These are phyloP conservation scores for Tuber calosporum DNA, from an alignment of 495 filamentous ascomycete species.

Conservation along the genomic window DNA sequence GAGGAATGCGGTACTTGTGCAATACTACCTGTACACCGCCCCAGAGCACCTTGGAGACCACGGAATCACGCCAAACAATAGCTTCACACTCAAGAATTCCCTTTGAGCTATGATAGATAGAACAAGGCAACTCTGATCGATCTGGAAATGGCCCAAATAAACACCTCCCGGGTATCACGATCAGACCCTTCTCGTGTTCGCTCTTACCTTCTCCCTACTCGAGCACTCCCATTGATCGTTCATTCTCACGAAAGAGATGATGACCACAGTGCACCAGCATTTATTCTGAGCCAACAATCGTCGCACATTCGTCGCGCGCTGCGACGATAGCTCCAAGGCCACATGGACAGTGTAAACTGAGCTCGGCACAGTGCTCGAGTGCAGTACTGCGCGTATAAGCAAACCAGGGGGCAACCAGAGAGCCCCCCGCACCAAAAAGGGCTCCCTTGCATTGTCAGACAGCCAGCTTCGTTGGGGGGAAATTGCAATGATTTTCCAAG, in stretches of 20 bases:
- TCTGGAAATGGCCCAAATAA: not conserved
- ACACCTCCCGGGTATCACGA: not conserved
- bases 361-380: not conserved
- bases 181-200: not conserved
- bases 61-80: not conserved
- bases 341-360: not conserved
- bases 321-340: not conserved
- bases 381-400: too few relatives aligned
- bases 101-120: not conserved
- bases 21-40: too few relatives aligned
- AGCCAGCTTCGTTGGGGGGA: not conserved
- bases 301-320: slow-evolving; percentile 9
- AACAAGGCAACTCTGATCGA: not conserved
- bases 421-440: not conserved
- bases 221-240: too few relatives aligned
- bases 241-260: not conserved
- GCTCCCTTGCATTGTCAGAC: not conserved
- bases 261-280: not conserved
- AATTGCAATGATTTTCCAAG: not conserved
- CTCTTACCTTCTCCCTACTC: not conserved
- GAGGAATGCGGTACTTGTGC: not conserved
- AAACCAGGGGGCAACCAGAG: not conserved
- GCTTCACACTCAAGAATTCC: not conserved
- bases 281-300: slow-evolving; percentile 19
- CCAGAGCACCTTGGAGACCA: not conserved